Evolutionary conservation across 768 basidiomycete genomes (phyloP).

Genomic region (Calocybe cyanea): DNA sequence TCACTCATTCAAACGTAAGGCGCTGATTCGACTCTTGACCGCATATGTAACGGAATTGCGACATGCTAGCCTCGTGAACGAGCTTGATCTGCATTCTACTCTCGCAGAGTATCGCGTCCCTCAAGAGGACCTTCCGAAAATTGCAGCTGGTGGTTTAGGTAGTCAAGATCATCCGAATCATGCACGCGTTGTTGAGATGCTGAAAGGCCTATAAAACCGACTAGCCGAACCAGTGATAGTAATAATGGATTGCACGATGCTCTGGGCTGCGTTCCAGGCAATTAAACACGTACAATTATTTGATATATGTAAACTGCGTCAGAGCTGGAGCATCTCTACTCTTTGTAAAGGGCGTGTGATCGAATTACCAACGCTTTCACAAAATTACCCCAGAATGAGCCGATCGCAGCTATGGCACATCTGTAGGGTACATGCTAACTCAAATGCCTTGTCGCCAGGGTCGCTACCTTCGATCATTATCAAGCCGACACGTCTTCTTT

Average conservation of each 20-base stretch:
- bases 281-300: too few species aligned
- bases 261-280: conserved; percentile 13
- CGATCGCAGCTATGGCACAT: conserved; percentile 18
- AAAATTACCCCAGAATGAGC: conserved; percentile 16
- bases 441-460: conserved; percentile 2
- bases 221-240: too few species aligned
- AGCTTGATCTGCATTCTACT: conserved; percentile 55
- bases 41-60: not conserved
- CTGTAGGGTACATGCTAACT: conserved; percentile 7
- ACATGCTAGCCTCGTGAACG: conserved; percentile 47
- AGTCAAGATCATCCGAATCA: conserved; percentile 34
- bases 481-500: conserved; percentile 13
- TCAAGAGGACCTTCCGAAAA: conserved; percentile 43
- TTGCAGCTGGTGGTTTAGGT: conserved; percentile 49
- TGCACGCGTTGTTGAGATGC: conserved; percentile 42
- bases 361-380: conserved; percentile 5
- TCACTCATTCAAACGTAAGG: conserved; percentile 52
- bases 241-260: too few species aligned
- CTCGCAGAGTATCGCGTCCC: conserved; percentile 66
- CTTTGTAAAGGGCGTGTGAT: not conserved
- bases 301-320: too few species aligned
- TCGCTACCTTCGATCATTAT: conserved; percentile 1
- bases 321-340: too few species aligned
- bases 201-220: conserved; percentile 49
- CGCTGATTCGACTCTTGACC: not conserved